A percentile compares a stretch with the other conserved stretches of the same genome.
Conservation (phyloP, 495 filamentous ascomycete species). For the Xylaria sp. region DNA sequence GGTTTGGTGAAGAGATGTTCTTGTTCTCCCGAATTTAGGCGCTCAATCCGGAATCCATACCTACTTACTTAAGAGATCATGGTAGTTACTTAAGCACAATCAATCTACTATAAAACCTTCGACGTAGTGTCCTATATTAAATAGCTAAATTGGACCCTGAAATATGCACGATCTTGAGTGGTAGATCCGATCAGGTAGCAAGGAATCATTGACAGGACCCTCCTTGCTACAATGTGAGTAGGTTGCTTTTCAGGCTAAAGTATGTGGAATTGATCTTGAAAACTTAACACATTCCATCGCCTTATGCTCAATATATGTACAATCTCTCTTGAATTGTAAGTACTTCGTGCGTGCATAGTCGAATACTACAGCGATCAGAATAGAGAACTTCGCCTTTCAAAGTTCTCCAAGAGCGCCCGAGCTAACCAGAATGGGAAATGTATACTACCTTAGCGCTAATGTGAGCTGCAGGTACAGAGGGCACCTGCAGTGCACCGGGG, state of each 20-base stretch:
- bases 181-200: too few species aligned
- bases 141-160: not conserved
- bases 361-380: too few species aligned
- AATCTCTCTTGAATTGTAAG: too few species aligned
- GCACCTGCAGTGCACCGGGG: not conserved
- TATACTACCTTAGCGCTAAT: constrained; percentile 23
- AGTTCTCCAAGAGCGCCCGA: not conserved
- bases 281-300: too few species aligned
- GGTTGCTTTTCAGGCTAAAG: not conserved
- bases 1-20: too few species aligned
- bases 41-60: not conserved
- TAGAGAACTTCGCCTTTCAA: not conserved
- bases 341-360: too few species aligned
- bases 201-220: not conserved
- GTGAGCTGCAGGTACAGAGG: constrained; percentile 31
- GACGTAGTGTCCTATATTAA: too few species aligned
- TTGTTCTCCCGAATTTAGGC: too few species aligned
- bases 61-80: not conserved
- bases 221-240: not conserved
- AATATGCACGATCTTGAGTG: too few species aligned
- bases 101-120: not conserved
- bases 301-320: too few species aligned
- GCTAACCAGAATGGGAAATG: constrained; percentile 4
- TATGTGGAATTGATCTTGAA: too few species aligned
- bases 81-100: not conserved